Evolutionary conservation across 2,329 filamentous ascomycete genomes (phyloP).

Genomic region (Penicillium sclerotiorum): DNA sequence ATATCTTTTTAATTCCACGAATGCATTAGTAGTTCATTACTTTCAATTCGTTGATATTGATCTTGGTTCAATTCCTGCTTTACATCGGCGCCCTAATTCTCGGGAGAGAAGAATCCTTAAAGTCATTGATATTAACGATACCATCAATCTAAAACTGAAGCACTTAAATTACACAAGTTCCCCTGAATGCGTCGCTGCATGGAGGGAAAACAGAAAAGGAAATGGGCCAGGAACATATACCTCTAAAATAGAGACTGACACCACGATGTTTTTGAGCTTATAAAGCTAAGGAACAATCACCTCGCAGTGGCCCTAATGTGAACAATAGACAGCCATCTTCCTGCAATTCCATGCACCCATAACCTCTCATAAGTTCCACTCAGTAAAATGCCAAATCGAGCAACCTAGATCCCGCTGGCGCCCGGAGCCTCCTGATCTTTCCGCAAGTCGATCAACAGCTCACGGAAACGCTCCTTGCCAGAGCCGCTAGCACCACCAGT

Average conservation of each 20-base stretch:
- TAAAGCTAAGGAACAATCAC: constrained; percentile 9
- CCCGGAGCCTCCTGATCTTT: constrained; percentile 88
- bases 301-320: constrained; percentile 8
- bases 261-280: constrained; percentile 10
- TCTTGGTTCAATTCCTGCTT: no score
- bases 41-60: no score
- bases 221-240: constrained; percentile 9
- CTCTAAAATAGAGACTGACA: constrained; percentile 10
- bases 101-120: no score
- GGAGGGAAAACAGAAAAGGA: constrained; percentile 17
- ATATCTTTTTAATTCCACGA: background rate
- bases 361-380: constrained; percentile 6
- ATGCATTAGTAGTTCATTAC: no score
- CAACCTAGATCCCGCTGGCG: constrained; percentile 50
- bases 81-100: no score
- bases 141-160: constrained; percentile 26
- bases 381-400: background rate
- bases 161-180: constrained; percentile 29
- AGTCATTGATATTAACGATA: constrained; percentile 28
- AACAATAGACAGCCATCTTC: constrained; percentile 8
- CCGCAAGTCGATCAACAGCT: constrained; percentile 80
- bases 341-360: constrained; percentile 6
- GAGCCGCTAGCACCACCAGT: constrained; percentile 85
- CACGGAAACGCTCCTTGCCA: constrained; percentile 94
- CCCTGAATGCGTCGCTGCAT: constrained; percentile 25